Base-by-base conservation (phyloP, 2,329 filamentous ascomycete genomes). In the Colletotrichum cuscutae region DNA sequence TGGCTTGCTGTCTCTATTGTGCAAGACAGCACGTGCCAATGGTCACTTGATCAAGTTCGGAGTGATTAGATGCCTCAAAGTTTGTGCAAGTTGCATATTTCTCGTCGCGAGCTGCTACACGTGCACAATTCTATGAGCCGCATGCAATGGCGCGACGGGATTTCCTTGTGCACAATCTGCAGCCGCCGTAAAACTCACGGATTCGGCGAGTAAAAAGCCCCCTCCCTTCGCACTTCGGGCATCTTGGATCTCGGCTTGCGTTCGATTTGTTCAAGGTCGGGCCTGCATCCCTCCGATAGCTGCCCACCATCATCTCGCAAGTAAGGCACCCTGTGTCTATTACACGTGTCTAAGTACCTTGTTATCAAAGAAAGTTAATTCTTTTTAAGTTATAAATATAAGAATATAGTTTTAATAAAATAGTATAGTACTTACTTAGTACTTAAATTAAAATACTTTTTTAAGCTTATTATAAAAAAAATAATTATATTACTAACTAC, bases 111-210 rank as follows among this genome's bases (percentile, higher is more conserved):
- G 30, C 13, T 22, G 4, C 53, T 32, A 46, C 3, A 30, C 13
- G 54, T 64, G 59, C 66, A 70, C 30, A 70, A 72, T 11, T 65
- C 15, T 22, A 35, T 61, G n/a, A 65, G 65, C 70, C 66, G 60
- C 54, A 72, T 65, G 60, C 59, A 54, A 56, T 24, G 56, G 37
- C 35, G 54, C 57, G 26, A 22, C 42, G 30, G 35, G 46, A 53
- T 59, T 49, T 26, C 37, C 22, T 53, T 60, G 46, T 63, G 69
- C 53, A 69, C 59, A 49, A 60, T 32, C 59, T 72, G 70, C 70
- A 72, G 70, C 65, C 60, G 46, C 28, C 65, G 70, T 72, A 70
- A 72, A 72, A 28, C n/a, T 28, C 11, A 11, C 49, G 54, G 30
- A 60, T 9, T 15, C 13, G 30, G 7, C 8, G 22, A 56, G 52